Evolutionary conservation across 1,139 yeast species (phyloP).

Genomic region (Taphrina sp.): DNA sequence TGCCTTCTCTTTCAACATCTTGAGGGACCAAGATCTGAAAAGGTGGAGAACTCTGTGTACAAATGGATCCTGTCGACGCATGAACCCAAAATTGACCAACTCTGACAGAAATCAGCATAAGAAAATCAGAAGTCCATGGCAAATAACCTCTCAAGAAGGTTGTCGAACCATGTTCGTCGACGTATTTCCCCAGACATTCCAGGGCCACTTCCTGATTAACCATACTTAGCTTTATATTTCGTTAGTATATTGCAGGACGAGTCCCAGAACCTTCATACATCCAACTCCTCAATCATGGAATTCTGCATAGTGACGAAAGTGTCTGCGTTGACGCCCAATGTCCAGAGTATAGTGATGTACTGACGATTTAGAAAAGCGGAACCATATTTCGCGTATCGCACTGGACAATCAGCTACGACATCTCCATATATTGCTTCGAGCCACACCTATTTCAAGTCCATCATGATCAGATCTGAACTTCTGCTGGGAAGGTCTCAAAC

Average conservation of each 20-base stretch:
- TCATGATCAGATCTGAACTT: slow-evolving; percentile 32
- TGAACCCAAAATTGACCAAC: slow-evolving; percentile 19
- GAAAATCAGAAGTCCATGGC: background rate
- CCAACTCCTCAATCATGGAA: slow-evolving; percentile 15
- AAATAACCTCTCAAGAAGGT: slow-evolving; percentile 1
- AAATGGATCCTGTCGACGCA: slow-evolving; percentile 30
- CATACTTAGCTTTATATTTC: slow-evolving; percentile 13
- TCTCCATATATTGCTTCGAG: too few species aligned
- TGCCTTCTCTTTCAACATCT: slow-evolving; percentile 34
- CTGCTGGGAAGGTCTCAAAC: slow-evolving; percentile 29
- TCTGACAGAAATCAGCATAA: slow-evolving; percentile 2
- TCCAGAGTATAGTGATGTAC: slow-evolving; percentile 30
- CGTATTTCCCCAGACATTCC: slow-evolving; percentile 8
- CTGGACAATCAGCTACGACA: too few species aligned
- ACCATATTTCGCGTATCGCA: slow-evolving; percentile 13
- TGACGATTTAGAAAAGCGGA: slow-evolving; percentile 33
- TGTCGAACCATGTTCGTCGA: slow-evolving; percentile 27
- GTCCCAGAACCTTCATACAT: too few species aligned
- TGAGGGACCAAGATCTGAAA: slow-evolving; percentile 30
- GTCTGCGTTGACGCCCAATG: slow-evolving; percentile 30
- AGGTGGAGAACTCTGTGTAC: slow-evolving; percentile 27
- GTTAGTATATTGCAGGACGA: too few species aligned
- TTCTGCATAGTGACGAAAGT: slow-evolving; percentile 27
- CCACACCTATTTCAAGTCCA: slow-evolving; percentile 29
- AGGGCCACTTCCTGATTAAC: slow-evolving; percentile 11